phyloP scores from a whole-genome alignment of 106 monocot genomes.

The Apostasia ramifera region DNA sequence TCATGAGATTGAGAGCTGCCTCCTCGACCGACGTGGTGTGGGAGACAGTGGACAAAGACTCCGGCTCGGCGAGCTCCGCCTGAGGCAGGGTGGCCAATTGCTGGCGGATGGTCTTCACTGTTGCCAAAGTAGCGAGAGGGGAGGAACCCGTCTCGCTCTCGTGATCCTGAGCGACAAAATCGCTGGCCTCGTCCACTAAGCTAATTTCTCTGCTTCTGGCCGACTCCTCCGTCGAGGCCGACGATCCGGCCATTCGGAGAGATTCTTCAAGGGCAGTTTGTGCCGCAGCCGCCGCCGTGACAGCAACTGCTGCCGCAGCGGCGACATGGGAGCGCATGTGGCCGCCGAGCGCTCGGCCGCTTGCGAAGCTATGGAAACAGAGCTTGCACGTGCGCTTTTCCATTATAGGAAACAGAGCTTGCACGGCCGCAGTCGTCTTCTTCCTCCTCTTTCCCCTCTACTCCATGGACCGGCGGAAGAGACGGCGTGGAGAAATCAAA shows the following conservation, averaged over 20 bases:
- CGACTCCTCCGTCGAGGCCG: too few relatives aligned
- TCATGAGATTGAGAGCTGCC: slow-evolving; percentile 61
- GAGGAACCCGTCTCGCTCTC: neutral
- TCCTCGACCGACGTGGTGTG: slow-evolving; percentile 49
- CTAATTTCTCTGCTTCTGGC: neutral
- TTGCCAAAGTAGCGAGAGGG: neutral
- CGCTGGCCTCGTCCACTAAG: too few relatives aligned
- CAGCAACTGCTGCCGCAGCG: slow-evolving; percentile 3
- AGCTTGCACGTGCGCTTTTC: slow-evolving; percentile 68
- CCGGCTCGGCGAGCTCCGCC: neutral
- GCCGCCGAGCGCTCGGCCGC: slow-evolving; percentile 61
- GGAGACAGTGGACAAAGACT: slow-evolving; percentile 55
- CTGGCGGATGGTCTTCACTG: slow-evolving; percentile 10
- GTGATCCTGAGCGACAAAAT: too few relatives aligned
- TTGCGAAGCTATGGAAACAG: slow-evolving; percentile 54
- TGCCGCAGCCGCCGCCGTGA: neutral
- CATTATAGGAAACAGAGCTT: slow-evolving; percentile 8
- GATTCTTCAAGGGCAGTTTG: too few relatives aligned
- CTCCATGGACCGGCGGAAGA: slow-evolving; percentile 22
- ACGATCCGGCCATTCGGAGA: too few relatives aligned
- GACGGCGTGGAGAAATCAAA: neutral
- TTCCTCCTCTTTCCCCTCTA: slow-evolving; percentile 12
- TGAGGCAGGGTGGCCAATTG: slow-evolving; percentile 18
- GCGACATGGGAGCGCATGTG: slow-evolving; percentile 72
- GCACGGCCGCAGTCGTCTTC: neutral